phyloP scores from a whole-genome alignment of 148 eudicot species.

The Fagopyrum homotropicum region DNA sequence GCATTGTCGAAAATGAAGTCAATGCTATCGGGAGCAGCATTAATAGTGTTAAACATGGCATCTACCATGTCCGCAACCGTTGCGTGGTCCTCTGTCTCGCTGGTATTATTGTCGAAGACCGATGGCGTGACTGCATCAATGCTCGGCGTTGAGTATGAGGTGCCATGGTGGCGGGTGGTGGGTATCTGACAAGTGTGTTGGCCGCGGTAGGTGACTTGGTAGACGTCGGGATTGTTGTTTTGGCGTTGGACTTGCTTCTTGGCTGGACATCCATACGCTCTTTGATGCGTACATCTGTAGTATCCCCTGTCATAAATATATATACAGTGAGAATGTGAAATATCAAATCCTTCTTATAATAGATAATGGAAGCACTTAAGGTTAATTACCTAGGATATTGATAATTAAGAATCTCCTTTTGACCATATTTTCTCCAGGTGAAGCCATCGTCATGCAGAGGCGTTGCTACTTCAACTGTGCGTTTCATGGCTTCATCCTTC shows the following conservation, averaged over 20 bases:
- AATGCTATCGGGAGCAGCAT: slow-evolving; percentile 53
- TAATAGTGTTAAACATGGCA: slow-evolving; percentile 60
- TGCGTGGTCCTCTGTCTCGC: slow-evolving; percentile 17
- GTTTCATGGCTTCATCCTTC: slow-evolving; percentile 23
- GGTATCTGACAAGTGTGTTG: slow-evolving; percentile 70
- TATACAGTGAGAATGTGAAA: no score
- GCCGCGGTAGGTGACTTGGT: slow-evolving; percentile 50
- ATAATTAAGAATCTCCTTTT: slow-evolving; percentile 73
- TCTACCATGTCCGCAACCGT: slow-evolving; percentile 54
- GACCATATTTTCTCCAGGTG: slow-evolving; percentile 94
- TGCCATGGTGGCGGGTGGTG: slow-evolving; percentile 22
- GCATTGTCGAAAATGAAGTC: slow-evolving; percentile 50
- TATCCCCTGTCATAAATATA: slow-evolving; percentile 40
- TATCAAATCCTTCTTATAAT: no score
- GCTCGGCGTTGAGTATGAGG: not conserved
- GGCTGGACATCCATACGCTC: slow-evolving; percentile 57
- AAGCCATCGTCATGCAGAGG: slow-evolving; percentile 67
- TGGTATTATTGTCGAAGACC: not conserved
- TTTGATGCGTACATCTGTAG: slow-evolving; percentile 86
- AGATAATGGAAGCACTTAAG: not conserved
- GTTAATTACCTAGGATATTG: slow-evolving; percentile 52
- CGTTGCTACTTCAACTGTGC: slow-evolving; percentile 34
- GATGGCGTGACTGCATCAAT: slow-evolving; percentile 19
- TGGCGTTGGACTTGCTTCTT: slow-evolving; percentile 84
- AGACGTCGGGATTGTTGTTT: slow-evolving; percentile 50